Evolutionary conservation across 75 land plant genomes (phyloP).

Genomic region (Pinus taeda): DNA sequence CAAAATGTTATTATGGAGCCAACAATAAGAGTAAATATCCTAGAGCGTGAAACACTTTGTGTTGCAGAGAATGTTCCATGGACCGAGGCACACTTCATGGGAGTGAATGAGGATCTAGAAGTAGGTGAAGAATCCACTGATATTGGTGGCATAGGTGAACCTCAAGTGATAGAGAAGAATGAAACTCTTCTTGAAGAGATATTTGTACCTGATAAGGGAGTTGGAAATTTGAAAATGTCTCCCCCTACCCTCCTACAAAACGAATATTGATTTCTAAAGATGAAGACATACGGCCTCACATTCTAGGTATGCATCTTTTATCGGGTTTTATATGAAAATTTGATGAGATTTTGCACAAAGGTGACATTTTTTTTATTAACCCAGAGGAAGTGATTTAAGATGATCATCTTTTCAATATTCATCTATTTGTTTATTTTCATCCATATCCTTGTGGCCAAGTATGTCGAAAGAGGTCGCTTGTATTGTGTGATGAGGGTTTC

Average conservation of each 20-base stretch:
- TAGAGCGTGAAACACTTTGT: slow-evolving; percentile 1
- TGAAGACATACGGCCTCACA: slow-evolving; percentile 25
- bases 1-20: neutral
- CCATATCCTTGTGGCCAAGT: neutral
- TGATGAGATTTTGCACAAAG: neutral
- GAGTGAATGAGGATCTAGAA: neutral
- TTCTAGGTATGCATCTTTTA: slow-evolving; percentile 23
- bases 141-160: neutral
- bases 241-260: neutral
- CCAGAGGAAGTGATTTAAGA: neutral
- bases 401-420: neutral
- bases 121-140: neutral
- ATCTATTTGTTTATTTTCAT: neutral
- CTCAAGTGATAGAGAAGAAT: neutral
- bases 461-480: neutral
- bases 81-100: neutral
- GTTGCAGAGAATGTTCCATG: neutral
- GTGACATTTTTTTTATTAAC: neutral
- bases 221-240: neutral
- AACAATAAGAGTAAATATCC: neutral
- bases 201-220: neutral
- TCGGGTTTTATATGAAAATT: neutral
- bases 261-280: slow-evolving; percentile 1
- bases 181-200: neutral
- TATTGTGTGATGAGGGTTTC: neutral